Evolutionary conservation across 495 filamentous ascomycete genomes (phyloP).

Genomic region (Pyrenopolyporus hunteri): DNA sequence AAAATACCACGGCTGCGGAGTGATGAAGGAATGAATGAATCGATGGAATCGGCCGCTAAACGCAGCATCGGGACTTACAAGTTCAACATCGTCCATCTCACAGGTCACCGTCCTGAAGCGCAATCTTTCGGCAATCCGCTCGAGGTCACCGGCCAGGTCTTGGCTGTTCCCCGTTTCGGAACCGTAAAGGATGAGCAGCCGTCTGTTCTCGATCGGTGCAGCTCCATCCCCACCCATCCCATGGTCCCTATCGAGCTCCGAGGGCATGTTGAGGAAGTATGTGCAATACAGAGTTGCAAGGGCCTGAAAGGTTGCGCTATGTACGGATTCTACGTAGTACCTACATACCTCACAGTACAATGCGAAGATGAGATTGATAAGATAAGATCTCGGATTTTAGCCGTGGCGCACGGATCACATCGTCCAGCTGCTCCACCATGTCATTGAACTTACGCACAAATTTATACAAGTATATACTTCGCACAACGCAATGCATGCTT

Average conservation of each 20-base stretch:
- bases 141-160: conserved; percentile 86
- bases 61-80: conserved; percentile 60
- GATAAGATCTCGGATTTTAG: conserved; percentile 15
- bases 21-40: conserved; percentile 2
- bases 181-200: conserved; percentile 84
- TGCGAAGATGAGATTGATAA: conserved; percentile 36
- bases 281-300: conserved; percentile 6
- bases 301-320: background rate
- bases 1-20: background rate
- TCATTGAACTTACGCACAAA: background rate
- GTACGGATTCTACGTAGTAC: background rate
- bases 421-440: too few relatives aligned
- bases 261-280: conserved; percentile 24
- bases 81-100: conserved; percentile 75
- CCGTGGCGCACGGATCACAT: too few relatives aligned
- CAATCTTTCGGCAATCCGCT: conserved; percentile 70
- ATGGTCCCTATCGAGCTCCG: conserved; percentile 13
- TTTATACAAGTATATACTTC: too few relatives aligned
- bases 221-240: conserved; percentile 6
- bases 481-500: too few relatives aligned
- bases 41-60: background rate
- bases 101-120: conserved; percentile 75
- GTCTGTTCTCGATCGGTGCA: conserved; percentile 50
- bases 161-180: conserved; percentile 94
- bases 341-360: too few relatives aligned